Evolutionary conservation across 768 basidiomycete species (phyloP).

Genomic region (Atractiella rhizophila): DNA sequence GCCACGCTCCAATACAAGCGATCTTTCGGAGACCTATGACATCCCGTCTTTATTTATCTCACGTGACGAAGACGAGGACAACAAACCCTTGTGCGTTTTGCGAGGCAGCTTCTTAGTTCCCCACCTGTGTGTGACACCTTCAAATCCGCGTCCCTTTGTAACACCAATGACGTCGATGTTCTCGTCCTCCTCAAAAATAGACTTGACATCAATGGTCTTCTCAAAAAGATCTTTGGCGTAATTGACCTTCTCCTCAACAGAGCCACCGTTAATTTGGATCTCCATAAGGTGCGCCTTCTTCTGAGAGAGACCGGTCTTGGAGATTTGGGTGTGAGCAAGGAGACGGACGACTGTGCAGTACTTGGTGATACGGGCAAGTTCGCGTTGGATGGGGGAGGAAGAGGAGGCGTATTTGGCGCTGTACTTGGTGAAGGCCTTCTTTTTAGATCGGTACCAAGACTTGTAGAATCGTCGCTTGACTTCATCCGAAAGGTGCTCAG

Average conservation of each 20-base stretch:
- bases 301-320: constrained; percentile 89
- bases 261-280: constrained; percentile 95
- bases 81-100: constrained; percentile 99
- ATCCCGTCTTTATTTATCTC: too few relatives aligned
- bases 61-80: too few relatives aligned
- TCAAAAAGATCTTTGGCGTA: constrained; percentile 84
- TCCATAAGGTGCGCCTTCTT: constrained; percentile 99
- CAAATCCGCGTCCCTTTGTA: constrained; percentile 97
- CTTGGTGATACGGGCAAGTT: constrained; percentile 97
- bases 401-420: constrained; percentile 98
- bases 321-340: constrained; percentile 94
- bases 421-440: constrained; percentile 99
- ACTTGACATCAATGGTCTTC: constrained; percentile 65
- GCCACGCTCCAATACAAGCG: constrained; percentile 95
- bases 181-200: constrained; percentile 90
- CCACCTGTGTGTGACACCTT: constrained; percentile 99
- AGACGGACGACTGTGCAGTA: constrained; percentile 99
- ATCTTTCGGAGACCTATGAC: constrained; percentile 99
- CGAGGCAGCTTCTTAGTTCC: constrained; percentile 95
- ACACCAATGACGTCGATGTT: constrained; percentile 77
- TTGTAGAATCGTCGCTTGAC: constrained; percentile 61
- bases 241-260: constrained; percentile 83
- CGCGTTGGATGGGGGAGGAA: constrained; percentile 68
- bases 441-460: constrained; percentile 99
- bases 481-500: constrained; percentile 89